Evolutionary conservation across 306 rosid species (phyloP).

Genomic region (Vigna angularis): DNA sequence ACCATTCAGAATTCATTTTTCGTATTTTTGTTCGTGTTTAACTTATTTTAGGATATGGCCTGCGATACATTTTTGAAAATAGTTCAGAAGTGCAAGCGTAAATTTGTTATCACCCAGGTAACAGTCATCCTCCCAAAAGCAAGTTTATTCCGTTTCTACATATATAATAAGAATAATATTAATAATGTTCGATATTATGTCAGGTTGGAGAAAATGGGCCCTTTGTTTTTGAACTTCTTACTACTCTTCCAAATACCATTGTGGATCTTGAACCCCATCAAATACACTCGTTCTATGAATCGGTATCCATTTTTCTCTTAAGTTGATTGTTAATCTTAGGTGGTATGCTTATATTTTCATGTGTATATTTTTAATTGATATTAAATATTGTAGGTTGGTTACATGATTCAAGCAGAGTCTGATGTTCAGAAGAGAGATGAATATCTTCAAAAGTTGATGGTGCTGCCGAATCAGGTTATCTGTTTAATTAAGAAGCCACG

Average conservation of each 20-base stretch:
- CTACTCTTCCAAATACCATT: slow-evolving; percentile 85
- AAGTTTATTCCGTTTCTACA: neutral
- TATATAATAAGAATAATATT: neutral
- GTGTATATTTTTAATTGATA: neutral
- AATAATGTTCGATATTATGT: slow-evolving; percentile 32
- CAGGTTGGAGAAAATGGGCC: slow-evolving; percentile 97
- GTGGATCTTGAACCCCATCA: slow-evolving; percentile 93
- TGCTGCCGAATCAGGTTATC: slow-evolving; percentile 85
- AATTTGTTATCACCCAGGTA: slow-evolving; percentile 93
- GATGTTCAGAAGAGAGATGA: slow-evolving; percentile 90
- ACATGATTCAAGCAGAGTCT: slow-evolving; percentile 96
- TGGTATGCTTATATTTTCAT: neutral
- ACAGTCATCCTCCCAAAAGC: slow-evolving; percentile 5
- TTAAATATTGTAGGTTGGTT: slow-evolving; percentile 68
- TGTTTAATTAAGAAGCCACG: slow-evolving; percentile 29
- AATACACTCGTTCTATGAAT: slow-evolving; percentile 91
- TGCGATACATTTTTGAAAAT: slow-evolving; percentile 95
- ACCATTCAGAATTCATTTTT: neutral
- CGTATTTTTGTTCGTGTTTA: neutral
- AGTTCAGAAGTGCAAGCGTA: slow-evolving; percentile 93
- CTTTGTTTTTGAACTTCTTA: slow-evolving; percentile 88
- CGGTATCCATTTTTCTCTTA: slow-evolving; percentile 55
- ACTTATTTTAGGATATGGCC: slow-evolving; percentile 88
- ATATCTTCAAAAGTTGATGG: slow-evolving; percentile 87
- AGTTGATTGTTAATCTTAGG: slow-evolving; percentile 5